phyloP scores from a whole-genome alignment of 2,329 filamentous ascomycete species.

The Metarhizium humberi region DNA sequence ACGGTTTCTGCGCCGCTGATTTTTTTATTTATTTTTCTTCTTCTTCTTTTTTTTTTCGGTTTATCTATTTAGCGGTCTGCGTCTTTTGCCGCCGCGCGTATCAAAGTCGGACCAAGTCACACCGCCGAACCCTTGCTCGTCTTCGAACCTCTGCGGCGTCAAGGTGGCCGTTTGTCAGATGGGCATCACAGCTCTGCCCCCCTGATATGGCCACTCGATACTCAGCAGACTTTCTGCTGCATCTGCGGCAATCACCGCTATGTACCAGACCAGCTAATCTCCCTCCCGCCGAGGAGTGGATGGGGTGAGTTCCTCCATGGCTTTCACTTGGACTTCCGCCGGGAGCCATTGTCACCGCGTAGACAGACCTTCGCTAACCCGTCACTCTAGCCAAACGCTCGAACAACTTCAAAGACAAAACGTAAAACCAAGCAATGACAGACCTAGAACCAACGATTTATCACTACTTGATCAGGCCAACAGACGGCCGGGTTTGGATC shows the following conservation, averaged over 20 bases:
- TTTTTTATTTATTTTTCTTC: not conserved
- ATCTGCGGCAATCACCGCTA: conserved; percentile 72
- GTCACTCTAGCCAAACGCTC: conserved; percentile 28
- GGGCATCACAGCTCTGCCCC: conserved; percentile 25
- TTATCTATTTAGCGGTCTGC: not conserved
- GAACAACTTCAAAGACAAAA: conserved; percentile 36
- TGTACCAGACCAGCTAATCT: conserved; percentile 71
- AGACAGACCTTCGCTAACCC: not conserved
- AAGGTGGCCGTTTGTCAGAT: conserved; percentile 20
- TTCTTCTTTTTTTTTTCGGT: not conserved
- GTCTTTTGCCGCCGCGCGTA: not conserved
- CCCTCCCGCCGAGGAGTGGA: conserved; percentile 87
- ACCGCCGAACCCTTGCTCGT: not conserved
- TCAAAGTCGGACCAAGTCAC: not conserved
- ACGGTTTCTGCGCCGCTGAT: not conserved
- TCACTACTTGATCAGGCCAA: conserved; percentile 38
- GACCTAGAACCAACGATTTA: conserved; percentile 34
- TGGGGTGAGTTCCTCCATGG: conserved; percentile 59
- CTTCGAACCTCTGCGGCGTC: conserved; percentile 8
- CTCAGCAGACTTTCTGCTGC: conserved; percentile 64
- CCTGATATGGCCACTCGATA: conserved; percentile 55
- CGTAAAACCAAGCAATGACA: conserved; percentile 32
- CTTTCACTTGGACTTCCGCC: not conserved
- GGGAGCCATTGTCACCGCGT: not conserved
- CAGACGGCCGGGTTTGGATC: conserved; percentile 41